A percentile compares a stretch with the other conserved stretches of the same genome.
Evolutionary conservation across 208 protist species (phyloP).

Genomic region (Crithidia bombi): DNA sequence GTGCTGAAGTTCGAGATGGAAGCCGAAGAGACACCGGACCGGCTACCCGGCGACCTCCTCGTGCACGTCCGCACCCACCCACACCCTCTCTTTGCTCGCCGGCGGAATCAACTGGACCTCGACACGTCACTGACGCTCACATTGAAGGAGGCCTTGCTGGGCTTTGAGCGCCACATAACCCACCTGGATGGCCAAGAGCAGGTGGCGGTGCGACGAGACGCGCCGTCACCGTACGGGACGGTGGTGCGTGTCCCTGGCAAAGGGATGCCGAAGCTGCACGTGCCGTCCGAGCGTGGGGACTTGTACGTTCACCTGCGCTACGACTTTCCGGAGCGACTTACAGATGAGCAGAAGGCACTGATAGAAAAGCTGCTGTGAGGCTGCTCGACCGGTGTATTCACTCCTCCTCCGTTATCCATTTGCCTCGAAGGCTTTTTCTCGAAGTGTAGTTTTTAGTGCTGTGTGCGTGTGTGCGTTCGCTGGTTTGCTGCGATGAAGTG

Average conservation of each 20-base stretch:
- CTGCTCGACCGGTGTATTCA: neutral
- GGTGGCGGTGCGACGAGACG: constrained; percentile 34
- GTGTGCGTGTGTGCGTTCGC: too few relatives aligned
- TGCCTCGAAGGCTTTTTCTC: too few relatives aligned
- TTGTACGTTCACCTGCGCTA: constrained; percentile 88
- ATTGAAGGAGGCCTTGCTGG: constrained; percentile 88
- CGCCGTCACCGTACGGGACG: constrained; percentile 67
- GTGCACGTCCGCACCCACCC: constrained; percentile 56
- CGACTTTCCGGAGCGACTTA: constrained; percentile 69
- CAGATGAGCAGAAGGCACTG: constrained; percentile 44
- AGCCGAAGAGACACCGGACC: constrained; percentile 76
- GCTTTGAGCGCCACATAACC: constrained; percentile 79
- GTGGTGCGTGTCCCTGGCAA: constrained; percentile 78
- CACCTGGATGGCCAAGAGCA: constrained; percentile 89
- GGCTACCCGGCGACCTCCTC: constrained; percentile 83
- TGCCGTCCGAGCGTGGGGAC: constrained; percentile 88
- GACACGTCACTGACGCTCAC: constrained; percentile 76
- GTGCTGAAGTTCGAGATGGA: constrained; percentile 87
- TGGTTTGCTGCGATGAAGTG: too few relatives aligned
- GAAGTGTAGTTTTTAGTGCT: too few relatives aligned
- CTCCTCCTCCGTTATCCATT: neutral
- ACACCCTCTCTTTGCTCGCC: constrained; percentile 80
- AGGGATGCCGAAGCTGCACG: constrained; percentile 92
- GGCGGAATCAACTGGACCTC: constrained; percentile 82
- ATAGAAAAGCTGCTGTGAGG: constrained; percentile 31